phyloP scores from a whole-genome alignment of 495 filamentous ascomycete genomes.

The Monascus purpureus region DNA sequence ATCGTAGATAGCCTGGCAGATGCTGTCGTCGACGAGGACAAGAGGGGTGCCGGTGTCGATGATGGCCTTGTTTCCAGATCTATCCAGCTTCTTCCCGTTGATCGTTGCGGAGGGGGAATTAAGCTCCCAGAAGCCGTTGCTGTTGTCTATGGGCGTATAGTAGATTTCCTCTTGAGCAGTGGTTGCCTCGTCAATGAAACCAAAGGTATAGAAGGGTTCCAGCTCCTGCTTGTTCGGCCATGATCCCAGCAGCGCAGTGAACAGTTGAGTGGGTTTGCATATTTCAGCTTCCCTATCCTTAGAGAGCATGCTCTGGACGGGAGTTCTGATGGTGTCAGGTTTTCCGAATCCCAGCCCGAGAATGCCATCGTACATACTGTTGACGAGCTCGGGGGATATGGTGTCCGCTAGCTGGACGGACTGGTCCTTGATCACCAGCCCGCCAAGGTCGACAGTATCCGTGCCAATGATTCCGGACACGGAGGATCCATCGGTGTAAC shows the following conservation, averaged over 20 bases:
- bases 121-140: slow-evolving; percentile 63
- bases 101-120: slow-evolving; percentile 44
- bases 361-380: slow-evolving; percentile 53
- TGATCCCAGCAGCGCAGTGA: slow-evolving; percentile 59
- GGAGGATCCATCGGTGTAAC: slow-evolving; percentile 57
- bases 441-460: slow-evolving; percentile 54
- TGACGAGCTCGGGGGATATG: slow-evolving; percentile 47
- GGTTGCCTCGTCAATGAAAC: slow-evolving; percentile 55
- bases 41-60: slow-evolving; percentile 70
- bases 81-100: slow-evolving; percentile 41
- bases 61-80: slow-evolving; percentile 59
- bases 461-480: slow-evolving; percentile 59
- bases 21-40: slow-evolving; percentile 50
- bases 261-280: slow-evolving; percentile 46
- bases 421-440: slow-evolving; percentile 53
- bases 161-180: slow-evolving; percentile 35
- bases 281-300: slow-evolving; percentile 57
- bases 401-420: slow-evolving; percentile 53
- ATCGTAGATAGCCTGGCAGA: slow-evolving; percentile 54
- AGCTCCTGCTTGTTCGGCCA: slow-evolving; percentile 41
- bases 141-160: slow-evolving; percentile 55
- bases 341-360: slow-evolving; percentile 56
- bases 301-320: slow-evolving; percentile 63
- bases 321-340: slow-evolving; percentile 64
- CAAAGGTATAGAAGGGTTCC: slow-evolving; percentile 67